Evolutionary conservation across 2,329 filamentous ascomycete genomes (phyloP), one percentile per base, ranked within the genome.

Genomic region (Nemania abortiva): DNA sequence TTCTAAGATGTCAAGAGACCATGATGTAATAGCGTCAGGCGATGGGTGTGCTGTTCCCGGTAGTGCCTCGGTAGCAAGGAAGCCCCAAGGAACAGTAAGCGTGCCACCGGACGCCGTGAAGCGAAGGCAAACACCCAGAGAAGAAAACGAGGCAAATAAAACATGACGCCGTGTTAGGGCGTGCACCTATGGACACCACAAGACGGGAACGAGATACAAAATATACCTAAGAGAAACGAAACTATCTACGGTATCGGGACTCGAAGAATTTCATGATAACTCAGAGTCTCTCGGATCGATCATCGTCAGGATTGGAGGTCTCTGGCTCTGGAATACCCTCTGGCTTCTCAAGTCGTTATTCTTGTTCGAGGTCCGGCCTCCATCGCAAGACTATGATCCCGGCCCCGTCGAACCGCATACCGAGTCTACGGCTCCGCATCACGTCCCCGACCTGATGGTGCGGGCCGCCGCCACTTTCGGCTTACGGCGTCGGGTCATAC

Each of bases 401-500:
- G 39, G 39, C 39, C 13, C 39, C 13, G 22, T 10, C 15, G 18
- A 10, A 18, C 47, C 20, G n/a, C 7, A 50, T 22, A 66, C 24
- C 42, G 31, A 22, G 5, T 34, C 50, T 61, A 24, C 37, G 24
- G 50, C 37, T 59, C n/a, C 56, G 56, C 31, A 54, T 55, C 29
- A 55, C 27, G 24, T 49, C 37, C 15, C 31, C 7, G 39, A 47
- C 50, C 56, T 27, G 24, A 50, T 20, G 20, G 10, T 18, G 22
- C 22, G 57, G 63, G 31, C 45, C 37, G 15, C 37, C n/a, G 10
- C 49, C 42, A 59, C 42, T 31, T 42, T 47, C 20, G 39, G 18
- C 10, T 24, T 47, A 47, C 50, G 42, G 9, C 20, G 29, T 49
- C 57, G 39, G 57, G 58, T 31, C 20, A 31, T 45, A n/a, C 27